phyloP scores from a whole-genome alignment of 345 rosid genomes.

The Populus simonii region DNA sequence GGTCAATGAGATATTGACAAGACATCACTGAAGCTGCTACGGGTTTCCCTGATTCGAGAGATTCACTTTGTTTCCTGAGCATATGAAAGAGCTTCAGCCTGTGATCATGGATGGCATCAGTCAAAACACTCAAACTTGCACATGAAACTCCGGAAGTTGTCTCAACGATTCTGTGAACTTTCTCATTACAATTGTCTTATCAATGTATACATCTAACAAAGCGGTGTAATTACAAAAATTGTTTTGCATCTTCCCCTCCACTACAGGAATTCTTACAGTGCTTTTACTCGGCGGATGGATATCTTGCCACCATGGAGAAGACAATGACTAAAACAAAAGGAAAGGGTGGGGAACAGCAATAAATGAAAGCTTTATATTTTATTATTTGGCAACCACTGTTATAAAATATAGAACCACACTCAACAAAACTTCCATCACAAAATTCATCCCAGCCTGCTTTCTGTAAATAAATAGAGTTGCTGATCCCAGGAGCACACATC shows the following conservation, averaged over 20 bases:
- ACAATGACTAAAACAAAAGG: neutral
- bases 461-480: neutral
- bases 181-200: constrained; percentile 2
- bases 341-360: neutral
- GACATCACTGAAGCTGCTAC: too few relatives aligned
- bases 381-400: neutral
- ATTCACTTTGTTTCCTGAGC: too few relatives aligned
- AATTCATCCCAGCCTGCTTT: constrained; percentile 12
- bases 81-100: too few relatives aligned
- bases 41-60: too few relatives aligned
- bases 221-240: neutral
- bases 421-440: constrained; percentile 11
- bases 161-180: neutral
- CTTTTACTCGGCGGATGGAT: neutral
- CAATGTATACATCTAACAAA: neutral
- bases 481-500: neutral
- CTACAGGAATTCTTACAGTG: neutral
- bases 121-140: too few relatives aligned
- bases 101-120: too few relatives aligned
- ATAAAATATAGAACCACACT: constrained; percentile 12
- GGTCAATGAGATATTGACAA: too few relatives aligned
- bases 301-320: neutral
- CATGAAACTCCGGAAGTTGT: too few relatives aligned
- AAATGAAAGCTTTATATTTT: neutral
- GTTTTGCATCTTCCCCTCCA: neutral